Evolutionary conservation across 768 basidiomycete genomes (phyloP).

Genomic region (Boletus eberwhitei): DNA sequence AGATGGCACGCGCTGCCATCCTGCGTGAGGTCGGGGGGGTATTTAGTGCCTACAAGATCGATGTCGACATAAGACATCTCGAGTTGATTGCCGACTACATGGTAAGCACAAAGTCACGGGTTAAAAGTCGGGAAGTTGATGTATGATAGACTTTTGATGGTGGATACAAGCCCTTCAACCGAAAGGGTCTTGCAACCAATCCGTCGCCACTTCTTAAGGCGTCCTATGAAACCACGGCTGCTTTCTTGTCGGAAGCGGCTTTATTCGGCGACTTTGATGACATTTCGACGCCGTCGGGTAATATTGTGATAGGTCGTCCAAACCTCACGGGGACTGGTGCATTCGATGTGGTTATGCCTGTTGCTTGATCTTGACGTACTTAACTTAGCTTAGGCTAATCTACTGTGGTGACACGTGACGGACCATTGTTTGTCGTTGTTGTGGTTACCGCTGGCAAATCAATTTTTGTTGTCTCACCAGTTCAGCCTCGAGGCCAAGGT

Average conservation of each 20-base stretch:
- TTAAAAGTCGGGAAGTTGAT: neutral
- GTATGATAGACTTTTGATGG: slow-evolving; percentile 86
- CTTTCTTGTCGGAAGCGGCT: slow-evolving; percentile 92
- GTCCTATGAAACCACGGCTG: slow-evolving; percentile 93
- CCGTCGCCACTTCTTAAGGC: slow-evolving; percentile 97
- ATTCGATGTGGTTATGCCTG: slow-evolving; percentile 79
- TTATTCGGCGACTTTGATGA: slow-evolving; percentile 95
- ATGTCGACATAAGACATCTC: slow-evolving; percentile 89
- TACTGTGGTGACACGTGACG: slow-evolving; percentile 9
- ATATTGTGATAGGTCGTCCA: slow-evolving; percentile 86
- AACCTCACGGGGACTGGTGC: slow-evolving; percentile 91
- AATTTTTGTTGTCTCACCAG: slow-evolving; percentile 16
- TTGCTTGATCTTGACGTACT: slow-evolving; percentile 9
- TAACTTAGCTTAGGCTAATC: no score
- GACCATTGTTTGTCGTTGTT: slow-evolving; percentile 26
- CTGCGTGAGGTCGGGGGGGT: slow-evolving; percentile 88
- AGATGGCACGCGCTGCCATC: slow-evolving; percentile 91
- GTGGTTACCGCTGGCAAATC: slow-evolving; percentile 3
- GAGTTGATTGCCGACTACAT: slow-evolving; percentile 99
- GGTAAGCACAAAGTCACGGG: slow-evolving; percentile 48
- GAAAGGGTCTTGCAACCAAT: slow-evolving; percentile 88
- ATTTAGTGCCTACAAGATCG: slow-evolving; percentile 93
- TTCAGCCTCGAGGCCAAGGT: slow-evolving; percentile 20
- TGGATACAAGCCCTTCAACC: slow-evolving; percentile 97
- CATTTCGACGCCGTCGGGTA: slow-evolving; percentile 84